phyloP scores from a whole-genome alignment of 306 rosid genomes.

The Fragaria ananassa region DNA sequence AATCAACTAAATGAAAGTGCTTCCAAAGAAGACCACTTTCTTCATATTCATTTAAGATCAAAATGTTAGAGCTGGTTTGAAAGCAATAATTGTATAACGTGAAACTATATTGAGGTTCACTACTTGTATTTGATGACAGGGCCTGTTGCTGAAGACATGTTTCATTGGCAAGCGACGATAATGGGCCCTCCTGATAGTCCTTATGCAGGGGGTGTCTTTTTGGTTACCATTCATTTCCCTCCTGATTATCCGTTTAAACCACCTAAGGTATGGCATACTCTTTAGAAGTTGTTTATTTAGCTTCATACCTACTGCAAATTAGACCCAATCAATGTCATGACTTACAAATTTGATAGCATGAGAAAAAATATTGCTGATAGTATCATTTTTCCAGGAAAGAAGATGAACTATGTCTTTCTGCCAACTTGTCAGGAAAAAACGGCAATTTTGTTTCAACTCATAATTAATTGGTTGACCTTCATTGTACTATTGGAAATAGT shows the following conservation, averaged over 20 bases:
- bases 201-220: constrained; percentile 77
- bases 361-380: not conserved
- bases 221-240: constrained; percentile 83
- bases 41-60: not conserved
- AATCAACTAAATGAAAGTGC: not conserved
- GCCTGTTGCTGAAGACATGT: constrained; percentile 86
- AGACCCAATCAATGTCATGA: not conserved
- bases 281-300: not conserved
- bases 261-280: constrained; percentile 48
- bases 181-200: constrained; percentile 92
- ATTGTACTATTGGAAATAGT: not conserved
- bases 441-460: not conserved
- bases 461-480: not conserved
- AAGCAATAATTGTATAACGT: not conserved
- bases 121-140: constrained; percentile 38
- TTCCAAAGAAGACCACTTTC: not conserved
- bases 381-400: not conserved
- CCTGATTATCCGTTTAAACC: constrained; percentile 89
- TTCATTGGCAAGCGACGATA: constrained; percentile 90
- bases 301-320: not conserved
- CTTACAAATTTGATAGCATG: not conserved
- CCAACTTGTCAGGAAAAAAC: not conserved
- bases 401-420: not conserved
- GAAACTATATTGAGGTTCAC: constrained; percentile 10
- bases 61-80: not conserved